phyloP scores from a whole-genome alignment of 192 early-diverging fungal genomes.

The Paraglomus occultum region DNA sequence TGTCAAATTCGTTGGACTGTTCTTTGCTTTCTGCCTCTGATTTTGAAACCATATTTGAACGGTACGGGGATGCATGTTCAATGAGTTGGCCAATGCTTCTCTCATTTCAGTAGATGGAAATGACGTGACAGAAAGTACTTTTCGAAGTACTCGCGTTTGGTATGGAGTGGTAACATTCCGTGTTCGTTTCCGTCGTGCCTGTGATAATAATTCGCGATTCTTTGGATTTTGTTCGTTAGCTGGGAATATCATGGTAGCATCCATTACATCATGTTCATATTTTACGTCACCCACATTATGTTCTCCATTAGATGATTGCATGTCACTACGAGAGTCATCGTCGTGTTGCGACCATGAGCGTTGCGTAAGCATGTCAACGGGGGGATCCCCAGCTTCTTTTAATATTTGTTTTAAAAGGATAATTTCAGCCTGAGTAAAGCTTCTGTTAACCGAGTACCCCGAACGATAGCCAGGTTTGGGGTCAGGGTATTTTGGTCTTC shows the following conservation, averaged over 20 bases:
- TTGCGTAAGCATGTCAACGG: not conserved
- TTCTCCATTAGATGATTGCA: not conserved
- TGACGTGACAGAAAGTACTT: slow-evolving; percentile 63
- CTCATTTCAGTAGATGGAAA: slow-evolving; percentile 77
- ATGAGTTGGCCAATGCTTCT: slow-evolving; percentile 61
- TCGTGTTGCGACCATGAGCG: not conserved
- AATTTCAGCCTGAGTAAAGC: slow-evolving; percentile 12
- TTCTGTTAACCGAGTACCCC: not conserved
- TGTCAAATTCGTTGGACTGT: slow-evolving; percentile 27
- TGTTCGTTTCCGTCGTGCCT: slow-evolving; percentile 35
- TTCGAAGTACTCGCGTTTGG: slow-evolving; percentile 55
- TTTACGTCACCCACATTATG: not conserved
- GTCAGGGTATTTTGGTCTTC: slow-evolving; percentile 18
- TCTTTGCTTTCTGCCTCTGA: slow-evolving; percentile 71
- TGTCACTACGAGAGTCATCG: not conserved
- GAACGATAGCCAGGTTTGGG: not conserved
- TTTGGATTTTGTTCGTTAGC: slow-evolving; percentile 13
- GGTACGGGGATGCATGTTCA: slow-evolving; percentile 79
- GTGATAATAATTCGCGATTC: slow-evolving; percentile 16
- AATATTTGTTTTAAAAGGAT: slow-evolving; percentile 12
- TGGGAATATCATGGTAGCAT: slow-evolving; percentile 13
- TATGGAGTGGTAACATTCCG: slow-evolving; percentile 59
- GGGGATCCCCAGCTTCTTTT: slow-evolving; percentile 1
- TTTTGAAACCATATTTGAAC: slow-evolving; percentile 97
- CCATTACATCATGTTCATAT: not conserved